Conservation (phyloP, 2,329 filamentous ascomycete genomes). For the Sporothrix sp. region DNA sequence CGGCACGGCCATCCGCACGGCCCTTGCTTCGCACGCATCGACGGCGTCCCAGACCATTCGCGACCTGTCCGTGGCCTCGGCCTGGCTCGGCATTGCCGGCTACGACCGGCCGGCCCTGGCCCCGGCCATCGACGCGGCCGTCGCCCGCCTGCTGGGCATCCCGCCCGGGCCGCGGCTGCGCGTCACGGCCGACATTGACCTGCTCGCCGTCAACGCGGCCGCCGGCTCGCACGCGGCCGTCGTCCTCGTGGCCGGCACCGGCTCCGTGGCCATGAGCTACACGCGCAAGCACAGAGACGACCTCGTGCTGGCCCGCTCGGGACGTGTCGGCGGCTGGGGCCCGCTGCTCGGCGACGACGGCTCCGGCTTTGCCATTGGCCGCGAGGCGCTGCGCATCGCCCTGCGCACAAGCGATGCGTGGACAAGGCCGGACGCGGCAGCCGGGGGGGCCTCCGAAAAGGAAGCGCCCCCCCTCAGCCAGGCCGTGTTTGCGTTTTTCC, state of each 20-base stretch:
- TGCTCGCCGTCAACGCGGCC: slow-evolving; percentile 24
- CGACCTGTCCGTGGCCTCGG: slow-evolving; percentile 19
- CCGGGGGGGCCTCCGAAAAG: not conserved
- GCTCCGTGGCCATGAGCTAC: slow-evolving; percentile 34
- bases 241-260: slow-evolving; percentile 34
- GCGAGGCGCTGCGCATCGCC: slow-evolving; percentile 26
- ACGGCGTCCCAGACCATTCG: not conserved
- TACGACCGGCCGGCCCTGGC: slow-evolving; percentile 28
- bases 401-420: slow-evolving; percentile 18
- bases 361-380: slow-evolving; percentile 31
- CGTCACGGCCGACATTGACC: slow-evolving; percentile 32
- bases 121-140: slow-evolving; percentile 20
- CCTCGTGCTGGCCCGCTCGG: slow-evolving; percentile 20
- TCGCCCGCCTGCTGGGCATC: slow-evolving; percentile 24
- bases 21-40: slow-evolving; percentile 16
- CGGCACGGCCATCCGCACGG: slow-evolving; percentile 21
- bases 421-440: not conserved
- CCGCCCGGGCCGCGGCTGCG: slow-evolving; percentile 18
- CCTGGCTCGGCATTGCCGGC: slow-evolving; percentile 33
- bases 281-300: slow-evolving; percentile 10
- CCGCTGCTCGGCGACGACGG: slow-evolving; percentile 35
- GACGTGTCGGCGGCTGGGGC: slow-evolving; percentile 35
- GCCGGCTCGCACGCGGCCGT: slow-evolving; percentile 20
- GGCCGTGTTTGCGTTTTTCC: not conserved
- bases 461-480: not conserved